Evolutionary conservation across 2,329 filamentous ascomycete species (phyloP), one percentile per base, ranked within the genome.

Genomic region (Clarireedia homoeocarpa): DNA sequence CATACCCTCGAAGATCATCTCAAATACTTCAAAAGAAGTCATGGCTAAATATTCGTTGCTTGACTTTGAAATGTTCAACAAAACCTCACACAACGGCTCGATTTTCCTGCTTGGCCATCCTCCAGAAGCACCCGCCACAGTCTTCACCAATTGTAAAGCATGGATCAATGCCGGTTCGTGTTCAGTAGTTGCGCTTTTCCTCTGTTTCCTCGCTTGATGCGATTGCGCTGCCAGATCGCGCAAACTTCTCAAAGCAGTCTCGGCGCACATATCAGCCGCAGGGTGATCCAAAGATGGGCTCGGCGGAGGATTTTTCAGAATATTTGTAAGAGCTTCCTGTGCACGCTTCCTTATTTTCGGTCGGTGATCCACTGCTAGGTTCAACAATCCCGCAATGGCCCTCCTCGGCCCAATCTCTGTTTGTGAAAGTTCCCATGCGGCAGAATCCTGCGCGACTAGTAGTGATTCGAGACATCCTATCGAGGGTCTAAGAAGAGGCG

Each of bases 51-150:
- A 95, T 70, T 97, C 91, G 70, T 95, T 96, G 71, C 84, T 94
- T 7, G 88, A 91, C 67, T 86, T 86, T 30, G 92, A 92, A 59
- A 97, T 95, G 63, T 85, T 84, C 63, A 99, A 82, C 57, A 99
- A 75, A 53, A 96, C 75, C 71, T 97, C 91, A 71, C 91, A 96
- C 36, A 99, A 76, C 2, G 86, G 78, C 73, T 99, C 94, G 54
- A 96, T 95, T 74, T 95, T 96, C 75, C 88, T 90, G 75, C 88
- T 96, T 0, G 94, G 94, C 94, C 94, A 99, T 51, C 94, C 94
- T 42, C 90, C 89, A 57, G 90, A 92, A 5, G 89, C 90, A 3
- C 82, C 79, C 0, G 94, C 91, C 58, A 99, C 83, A 0, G 89
- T 88, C 77, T 95, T 96, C 62, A 96, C 86, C 55, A 99, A 77